Conservation (phyloP, 2,329 filamentous ascomycete species). For the Cladosporium colombiae region DNA sequence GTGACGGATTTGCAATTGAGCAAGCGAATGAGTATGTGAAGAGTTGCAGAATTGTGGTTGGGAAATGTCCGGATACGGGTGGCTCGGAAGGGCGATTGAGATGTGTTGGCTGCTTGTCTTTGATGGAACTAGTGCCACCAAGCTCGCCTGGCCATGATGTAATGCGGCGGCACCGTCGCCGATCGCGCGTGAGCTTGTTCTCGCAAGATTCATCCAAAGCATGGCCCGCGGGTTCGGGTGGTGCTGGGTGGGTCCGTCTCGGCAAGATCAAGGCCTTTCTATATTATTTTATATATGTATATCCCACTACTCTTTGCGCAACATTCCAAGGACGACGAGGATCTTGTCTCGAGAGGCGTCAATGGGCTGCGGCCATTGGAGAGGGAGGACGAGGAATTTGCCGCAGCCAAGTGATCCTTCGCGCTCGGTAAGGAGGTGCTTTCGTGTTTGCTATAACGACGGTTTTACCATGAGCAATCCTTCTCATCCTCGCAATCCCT, state of each 20-base stretch:
- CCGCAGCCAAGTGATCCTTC: constrained; percentile 5
- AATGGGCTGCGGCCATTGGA: not conserved
- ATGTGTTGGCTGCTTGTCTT: not conserved
- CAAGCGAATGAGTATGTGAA: not conserved
- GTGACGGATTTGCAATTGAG: not conserved
- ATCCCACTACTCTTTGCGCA: not conserved
- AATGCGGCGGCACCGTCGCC: not conserved
- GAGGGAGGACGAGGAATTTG: not conserved
- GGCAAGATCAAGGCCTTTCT: not conserved
- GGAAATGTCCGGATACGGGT: constrained; percentile 7
- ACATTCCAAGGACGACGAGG: no score
- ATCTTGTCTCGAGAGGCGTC: not conserved
- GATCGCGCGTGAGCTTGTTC: constrained; percentile 16
- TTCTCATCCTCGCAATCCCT: not conserved
- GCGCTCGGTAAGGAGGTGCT: not conserved
- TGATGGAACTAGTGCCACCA: constrained; percentile 1
- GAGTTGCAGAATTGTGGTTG: not conserved
- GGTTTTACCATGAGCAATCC: not conserved
- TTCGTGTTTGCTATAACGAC: not conserved
- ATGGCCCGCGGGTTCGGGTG: not conserved
- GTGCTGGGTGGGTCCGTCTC: not conserved
- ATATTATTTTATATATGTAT: not conserved
- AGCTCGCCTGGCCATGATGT: not conserved
- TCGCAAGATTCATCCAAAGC: no score
- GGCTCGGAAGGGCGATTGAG: constrained; percentile 7